Percentiles rank a stretch among this genome's conserved stretches.
phyloP scores from a whole-genome alignment of 768 basidiomycete genomes.

The Strobilomyces confusus region DNA sequence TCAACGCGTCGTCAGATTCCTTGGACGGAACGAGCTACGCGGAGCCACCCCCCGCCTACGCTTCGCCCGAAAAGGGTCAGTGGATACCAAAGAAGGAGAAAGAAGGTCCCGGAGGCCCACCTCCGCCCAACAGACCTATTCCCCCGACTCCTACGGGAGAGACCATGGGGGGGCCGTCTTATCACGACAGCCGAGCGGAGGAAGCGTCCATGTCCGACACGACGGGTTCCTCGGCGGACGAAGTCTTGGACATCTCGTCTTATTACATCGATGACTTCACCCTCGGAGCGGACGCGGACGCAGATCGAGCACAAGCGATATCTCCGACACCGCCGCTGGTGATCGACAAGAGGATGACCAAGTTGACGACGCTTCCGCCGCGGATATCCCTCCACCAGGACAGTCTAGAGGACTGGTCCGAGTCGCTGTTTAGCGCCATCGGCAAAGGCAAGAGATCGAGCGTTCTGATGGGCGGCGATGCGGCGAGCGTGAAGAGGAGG shows the following conservation, averaged over 20 bases:
- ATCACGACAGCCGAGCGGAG: neutral
- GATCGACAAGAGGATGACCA: constrained; percentile 23
- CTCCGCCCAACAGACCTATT: constrained; percentile 16
- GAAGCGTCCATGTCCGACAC: neutral
- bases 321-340: constrained; percentile 31
- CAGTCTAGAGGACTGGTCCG: constrained; percentile 52
- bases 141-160: constrained; percentile 13
- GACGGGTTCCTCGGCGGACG: neutral
- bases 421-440: constrained; percentile 51
- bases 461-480: neutral
- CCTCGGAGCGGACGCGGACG: constrained; percentile 6
- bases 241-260: constrained; percentile 28
- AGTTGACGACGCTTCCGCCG: constrained; percentile 37
- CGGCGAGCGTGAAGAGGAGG: constrained; percentile 10
- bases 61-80: constrained; percentile 17
- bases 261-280: constrained; percentile 10
- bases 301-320: constrained; percentile 5
- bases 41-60: constrained; percentile 49
- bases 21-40: constrained; percentile 15
- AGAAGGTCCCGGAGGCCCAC: constrained; percentile 1
- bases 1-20: constrained; percentile 34
- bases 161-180: constrained; percentile 6
- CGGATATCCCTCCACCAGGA: constrained; percentile 54
- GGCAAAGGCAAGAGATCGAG: constrained; percentile 24
- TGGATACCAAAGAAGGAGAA: constrained; percentile 18